Conservation (phyloP, 2,329 filamentous ascomycete genomes). For the Metarhizium humberi region DNA sequence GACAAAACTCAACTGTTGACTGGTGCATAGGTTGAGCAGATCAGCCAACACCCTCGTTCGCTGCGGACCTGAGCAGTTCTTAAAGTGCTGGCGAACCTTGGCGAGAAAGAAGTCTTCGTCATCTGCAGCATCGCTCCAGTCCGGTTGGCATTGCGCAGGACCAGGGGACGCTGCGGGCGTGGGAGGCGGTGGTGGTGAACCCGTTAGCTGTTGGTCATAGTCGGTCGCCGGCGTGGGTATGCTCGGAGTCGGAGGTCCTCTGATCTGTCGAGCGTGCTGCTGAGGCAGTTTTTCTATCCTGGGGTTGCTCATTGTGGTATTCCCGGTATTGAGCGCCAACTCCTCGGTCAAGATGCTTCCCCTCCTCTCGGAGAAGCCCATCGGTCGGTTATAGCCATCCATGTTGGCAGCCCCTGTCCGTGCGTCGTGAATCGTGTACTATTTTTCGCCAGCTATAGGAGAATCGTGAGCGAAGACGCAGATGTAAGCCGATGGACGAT, state of each 20-base stretch:
- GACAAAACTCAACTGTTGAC: constrained; percentile 89
- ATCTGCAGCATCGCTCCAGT: constrained; percentile 70
- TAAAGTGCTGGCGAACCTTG: constrained; percentile 72
- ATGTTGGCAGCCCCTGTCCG: constrained; percentile 12
- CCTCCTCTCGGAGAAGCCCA: constrained; percentile 53
- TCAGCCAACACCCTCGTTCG: constrained; percentile 77
- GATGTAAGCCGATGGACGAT: not conserved
- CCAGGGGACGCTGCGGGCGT: constrained; percentile 58
- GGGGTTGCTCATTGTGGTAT: constrained; percentile 29
- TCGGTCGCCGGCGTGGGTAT: constrained; percentile 57
- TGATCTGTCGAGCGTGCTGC: constrained; percentile 28
- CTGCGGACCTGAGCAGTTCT: constrained; percentile 64
- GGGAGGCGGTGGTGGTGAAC: constrained; percentile 54
- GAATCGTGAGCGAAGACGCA: not conserved
- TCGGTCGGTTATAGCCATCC: constrained; percentile 33
- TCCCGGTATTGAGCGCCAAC: constrained; percentile 42
- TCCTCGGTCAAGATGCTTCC: constrained; percentile 50
- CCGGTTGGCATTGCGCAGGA: constrained; percentile 50
- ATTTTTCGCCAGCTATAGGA: not conserved
- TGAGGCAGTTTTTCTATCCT: constrained; percentile 41
- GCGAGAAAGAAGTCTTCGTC: constrained; percentile 77
- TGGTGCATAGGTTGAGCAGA: constrained; percentile 87
- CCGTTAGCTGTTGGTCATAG: constrained; percentile 51
- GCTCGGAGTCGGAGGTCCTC: constrained; percentile 56
- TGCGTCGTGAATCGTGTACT: not conserved